Evolutionary conservation across 2,329 filamentous ascomycete genomes (phyloP).

Genomic region (Aspergillus sp.): DNA sequence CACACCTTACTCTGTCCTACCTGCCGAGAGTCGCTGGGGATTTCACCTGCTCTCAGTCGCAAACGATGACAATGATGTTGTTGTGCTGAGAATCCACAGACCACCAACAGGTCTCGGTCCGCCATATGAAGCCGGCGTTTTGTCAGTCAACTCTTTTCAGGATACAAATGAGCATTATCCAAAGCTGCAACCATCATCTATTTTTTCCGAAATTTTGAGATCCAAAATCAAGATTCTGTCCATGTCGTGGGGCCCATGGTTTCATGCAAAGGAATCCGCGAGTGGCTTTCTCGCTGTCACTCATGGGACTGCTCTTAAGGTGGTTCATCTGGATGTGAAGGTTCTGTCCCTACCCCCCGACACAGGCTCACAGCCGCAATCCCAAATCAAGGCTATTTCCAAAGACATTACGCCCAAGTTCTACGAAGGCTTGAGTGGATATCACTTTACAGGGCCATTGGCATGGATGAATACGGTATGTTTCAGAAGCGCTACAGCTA

Average conservation of each 20-base stretch:
- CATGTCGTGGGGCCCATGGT: constrained; percentile 40
- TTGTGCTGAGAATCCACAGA: constrained; percentile 32
- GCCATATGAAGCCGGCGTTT: constrained; percentile 28
- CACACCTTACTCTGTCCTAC: constrained; percentile 18
- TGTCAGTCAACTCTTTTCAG: constrained; percentile 27
- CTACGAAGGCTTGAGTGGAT: constrained; percentile 12
- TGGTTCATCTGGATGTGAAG: constrained; percentile 27
- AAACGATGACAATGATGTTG: constrained; percentile 44
- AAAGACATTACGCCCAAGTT: constrained; percentile 16
- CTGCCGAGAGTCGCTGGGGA: constrained; percentile 15
- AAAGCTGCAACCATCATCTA: constrained; percentile 27
- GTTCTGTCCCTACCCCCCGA: constrained; percentile 11
- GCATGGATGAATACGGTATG: constrained; percentile 37
- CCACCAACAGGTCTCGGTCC: constrained; percentile 3
- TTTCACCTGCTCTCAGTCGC: constrained; percentile 37
- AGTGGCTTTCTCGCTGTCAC: constrained; percentile 31
- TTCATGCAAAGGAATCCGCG: constrained; percentile 20
- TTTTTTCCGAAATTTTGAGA: constrained; percentile 33
- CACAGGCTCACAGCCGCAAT: not conserved
- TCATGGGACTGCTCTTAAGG: constrained; percentile 31
- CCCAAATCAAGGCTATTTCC: constrained; percentile 15
- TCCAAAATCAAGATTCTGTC: constrained; percentile 27
- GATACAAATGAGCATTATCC: constrained; percentile 16
- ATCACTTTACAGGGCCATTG: constrained; percentile 34
- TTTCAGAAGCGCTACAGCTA: not conserved